These are phyloP conservation scores for Aspergillus kassunensis DNA, from an alignment of 495 filamentous ascomycete genomes.

Conservation along the genomic window DNA sequence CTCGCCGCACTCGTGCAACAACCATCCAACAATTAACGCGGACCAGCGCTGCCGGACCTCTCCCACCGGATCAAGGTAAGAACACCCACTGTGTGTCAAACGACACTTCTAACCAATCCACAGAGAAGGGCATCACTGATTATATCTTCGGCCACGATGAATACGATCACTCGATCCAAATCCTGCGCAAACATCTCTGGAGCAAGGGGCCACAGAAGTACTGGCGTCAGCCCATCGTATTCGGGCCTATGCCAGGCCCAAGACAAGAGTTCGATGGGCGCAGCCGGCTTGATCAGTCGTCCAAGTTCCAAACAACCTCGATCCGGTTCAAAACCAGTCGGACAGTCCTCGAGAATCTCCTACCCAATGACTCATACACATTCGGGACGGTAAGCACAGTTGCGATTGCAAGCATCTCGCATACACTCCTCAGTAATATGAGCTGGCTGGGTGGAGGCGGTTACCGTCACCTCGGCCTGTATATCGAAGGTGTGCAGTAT, in stretches of 20 bases:
- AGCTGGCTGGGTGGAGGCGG: slow-evolving; percentile 53
- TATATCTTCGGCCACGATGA: slow-evolving; percentile 62
- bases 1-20: slow-evolving; percentile 50
- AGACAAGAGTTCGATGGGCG: slow-evolving; percentile 37
- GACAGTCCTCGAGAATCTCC: slow-evolving; percentile 54
- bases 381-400: slow-evolving; percentile 48
- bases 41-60: slow-evolving; percentile 24
- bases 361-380: slow-evolving; percentile 38
- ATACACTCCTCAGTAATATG: slow-evolving; percentile 47
- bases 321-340: slow-evolving; percentile 56
- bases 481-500: slow-evolving; percentile 56
- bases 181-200: slow-evolving; percentile 46
- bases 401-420: slow-evolving; percentile 46
- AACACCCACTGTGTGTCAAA: background rate
- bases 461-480: slow-evolving; percentile 53
- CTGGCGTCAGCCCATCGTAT: slow-evolving; percentile 52
- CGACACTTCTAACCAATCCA: background rate
- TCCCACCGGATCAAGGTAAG: slow-evolving; percentile 18
- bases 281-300: slow-evolving; percentile 21
- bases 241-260: slow-evolving; percentile 55
- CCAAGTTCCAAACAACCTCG: slow-evolving; percentile 48
- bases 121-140: slow-evolving; percentile 45
- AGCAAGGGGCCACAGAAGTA: slow-evolving; percentile 37
- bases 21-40: slow-evolving; percentile 51
- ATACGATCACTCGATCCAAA: slow-evolving; percentile 48